Base-by-base conservation (phyloP, 768 basidiomycete genomes). In the Pholiota microspora region DNA sequence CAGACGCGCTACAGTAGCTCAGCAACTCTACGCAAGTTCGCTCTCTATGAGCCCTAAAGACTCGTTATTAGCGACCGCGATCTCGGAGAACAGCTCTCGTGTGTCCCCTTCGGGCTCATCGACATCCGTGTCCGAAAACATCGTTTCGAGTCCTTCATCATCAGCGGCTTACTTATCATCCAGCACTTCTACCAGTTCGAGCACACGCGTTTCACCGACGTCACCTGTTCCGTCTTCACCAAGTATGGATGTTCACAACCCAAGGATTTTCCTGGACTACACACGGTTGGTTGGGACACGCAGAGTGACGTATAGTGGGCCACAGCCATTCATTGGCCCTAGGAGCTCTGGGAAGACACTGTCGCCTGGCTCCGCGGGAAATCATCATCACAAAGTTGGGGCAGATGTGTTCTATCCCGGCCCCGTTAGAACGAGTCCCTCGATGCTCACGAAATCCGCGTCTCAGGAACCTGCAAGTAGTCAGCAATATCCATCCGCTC, bases 21-120 rank as follows among this genome's bases (percentile, higher is more conserved):
- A 67, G 46, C 64, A 62, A 35, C 34, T 66, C 16, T 67, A 67
- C 40, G 64, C 67, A 13, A 67, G 64, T 36, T 61, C 62, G 21
- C 45, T 64, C 24, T 13, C 45, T 15, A 24, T 34, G 23, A 32
- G 42, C 35, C 36, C 49, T 15, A 52, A 44, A 29, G 40, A 49
- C 15, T 28, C 54, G 44, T 23, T 34, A 9, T 31, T 32, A 15
- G 45, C 44, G 44, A 35, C 36, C 4, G 28, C 45, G 6, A 34
- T 55, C 12, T 28, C 35, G 29, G 32, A 40, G 13, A 44, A 18
- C 15, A 31, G 16, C 25, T 45, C 53, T 12, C 28, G 42, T n/a
- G 24, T 35, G 35, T 38, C 57, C 7, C 49, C 53, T 18, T 55
- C 59, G 45, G 55, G 56, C 23, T 58, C 56, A 21, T 38, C 54